Base-by-base conservation (phyloP, 75 land plant species). In the Chamaecyparis obtusa region DNA sequence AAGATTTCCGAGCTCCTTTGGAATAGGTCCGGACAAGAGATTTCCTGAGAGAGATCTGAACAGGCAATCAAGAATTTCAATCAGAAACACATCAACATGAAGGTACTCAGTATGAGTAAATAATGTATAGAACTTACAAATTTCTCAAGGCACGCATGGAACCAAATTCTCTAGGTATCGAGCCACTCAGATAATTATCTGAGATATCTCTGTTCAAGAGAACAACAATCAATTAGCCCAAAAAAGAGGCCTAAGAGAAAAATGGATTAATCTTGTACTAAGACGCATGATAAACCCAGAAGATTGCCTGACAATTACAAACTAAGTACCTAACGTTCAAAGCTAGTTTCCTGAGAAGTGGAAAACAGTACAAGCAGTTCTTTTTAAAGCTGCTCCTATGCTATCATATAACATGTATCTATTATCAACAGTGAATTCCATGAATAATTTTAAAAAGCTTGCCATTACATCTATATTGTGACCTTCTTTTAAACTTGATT, bases 1-100 rank as follows among this genome's bases (percentile, higher is more conserved):
- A 78, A 78, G 81, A 78, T 78, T 39, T 39, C 81, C 81, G 39
- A 78, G 46, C 81, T 78, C 81, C 81, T 39, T 78, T 39, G 81
- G 81, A 17, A 78, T 15, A 78, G 81, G 81, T 2, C 81, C 81
- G 41, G 81, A 78, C 43, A 77, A 77, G 17, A 37, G 41, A 78
- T 78, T 78, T 36, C 41, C 27, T 41, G 44, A 37, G 17, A 78
- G 81, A 39, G 81, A 78, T 43, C 81, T 78, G 81, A 78, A 13
- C 14, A 37, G 3, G 43, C 24, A 57, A 21, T 57, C 17, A 57
- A 41, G 6, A 41, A 17, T 39, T 19, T 41, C 8, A 21, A 7
- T 37, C 46, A 78, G 41, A 37, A 39, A 41, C 43, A 16, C 27
- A 36, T 3, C 44, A 57, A 57, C 24, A 57, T 78, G 27, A 37